Conservation (phyloP, 805 yeast genomes). For the Candida hungchunana region DNA sequence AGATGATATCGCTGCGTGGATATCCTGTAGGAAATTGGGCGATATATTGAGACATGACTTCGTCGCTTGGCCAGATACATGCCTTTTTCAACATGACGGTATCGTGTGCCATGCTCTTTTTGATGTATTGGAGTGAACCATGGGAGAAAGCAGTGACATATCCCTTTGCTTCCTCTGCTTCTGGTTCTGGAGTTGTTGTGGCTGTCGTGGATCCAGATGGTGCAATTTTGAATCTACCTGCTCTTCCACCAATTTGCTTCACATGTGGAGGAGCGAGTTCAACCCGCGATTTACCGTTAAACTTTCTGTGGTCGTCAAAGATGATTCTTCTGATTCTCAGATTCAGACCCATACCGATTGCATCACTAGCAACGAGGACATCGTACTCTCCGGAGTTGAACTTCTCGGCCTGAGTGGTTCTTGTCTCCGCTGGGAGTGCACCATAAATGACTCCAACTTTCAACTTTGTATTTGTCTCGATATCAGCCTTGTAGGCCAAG, state of each 20-base stretch:
- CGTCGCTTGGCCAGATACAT: slow-evolving; percentile 74
- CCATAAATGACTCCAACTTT: slow-evolving; percentile 92
- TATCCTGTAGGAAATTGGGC: slow-evolving; percentile 53
- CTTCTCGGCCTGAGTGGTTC: slow-evolving; percentile 74
- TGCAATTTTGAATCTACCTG: slow-evolving; percentile 68
- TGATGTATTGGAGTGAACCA: slow-evolving; percentile 42
- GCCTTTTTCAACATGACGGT: slow-evolving; percentile 55
- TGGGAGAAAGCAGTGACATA: slow-evolving; percentile 50
- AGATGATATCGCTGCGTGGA: slow-evolving; percentile 42
- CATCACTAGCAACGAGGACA: slow-evolving; percentile 91
- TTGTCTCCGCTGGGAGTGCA: slow-evolving; percentile 90
- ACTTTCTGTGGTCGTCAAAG: slow-evolving; percentile 65
- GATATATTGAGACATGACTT: slow-evolving; percentile 62
- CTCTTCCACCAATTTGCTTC: slow-evolving; percentile 95
- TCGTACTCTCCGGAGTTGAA: slow-evolving; percentile 81
- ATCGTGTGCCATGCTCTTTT: slow-evolving; percentile 44
- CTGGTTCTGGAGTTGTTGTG: not conserved
- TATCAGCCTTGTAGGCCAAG: slow-evolving; percentile 58
- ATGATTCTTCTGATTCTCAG: slow-evolving; percentile 77
- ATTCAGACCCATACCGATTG: slow-evolving; percentile 96
- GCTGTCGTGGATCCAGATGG: slow-evolving; percentile 16
- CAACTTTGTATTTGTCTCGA: slow-evolving; percentile 57
- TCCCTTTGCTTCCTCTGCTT: slow-evolving; percentile 33
- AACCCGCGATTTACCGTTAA: slow-evolving; percentile 52
- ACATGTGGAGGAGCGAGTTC: slow-evolving; percentile 58